These are phyloP conservation scores for Agrocybe praecox DNA, from an alignment of 768 basidiomycete species.

Conservation along the genomic window DNA sequence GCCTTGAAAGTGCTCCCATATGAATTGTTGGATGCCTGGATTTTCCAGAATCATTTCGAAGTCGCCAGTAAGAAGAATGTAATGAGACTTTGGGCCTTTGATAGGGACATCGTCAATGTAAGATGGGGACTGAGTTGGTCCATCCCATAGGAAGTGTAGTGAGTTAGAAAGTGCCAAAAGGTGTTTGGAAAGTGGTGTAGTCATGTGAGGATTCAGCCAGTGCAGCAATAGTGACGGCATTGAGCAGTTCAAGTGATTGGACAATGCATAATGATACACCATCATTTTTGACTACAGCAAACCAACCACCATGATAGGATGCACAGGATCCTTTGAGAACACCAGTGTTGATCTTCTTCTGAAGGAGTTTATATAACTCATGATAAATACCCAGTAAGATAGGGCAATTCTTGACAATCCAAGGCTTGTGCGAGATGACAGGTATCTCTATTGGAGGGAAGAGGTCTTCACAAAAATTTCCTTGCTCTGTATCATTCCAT, in stretches of 20 bases:
- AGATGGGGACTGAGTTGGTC: slow-evolving; percentile 18
- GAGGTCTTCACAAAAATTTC: too few species aligned
- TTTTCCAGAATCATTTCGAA: slow-evolving; percentile 25
- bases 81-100: too few species aligned
- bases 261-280: slow-evolving; percentile 32
- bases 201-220: slow-evolving; percentile 28
- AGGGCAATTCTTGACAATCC: slow-evolving; percentile 30
- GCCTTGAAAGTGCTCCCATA: slow-evolving; percentile 37
- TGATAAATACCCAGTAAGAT: slow-evolving; percentile 31
- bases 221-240: slow-evolving; percentile 32
- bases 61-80: too few species aligned
- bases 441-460: slow-evolving; percentile 28
- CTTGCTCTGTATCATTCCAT: too few species aligned
- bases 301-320: slow-evolving; percentile 39
- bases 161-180: slow-evolving; percentile 24
- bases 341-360: slow-evolving; percentile 36
- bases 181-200: slow-evolving; percentile 43
- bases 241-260: slow-evolving; percentile 39
- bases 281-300: slow-evolving; percentile 39
- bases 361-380: slow-evolving; percentile 32
- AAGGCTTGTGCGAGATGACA: slow-evolving; percentile 32
- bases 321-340: slow-evolving; percentile 41
- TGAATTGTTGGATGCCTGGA: slow-evolving; percentile 31
- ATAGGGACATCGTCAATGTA: too few species aligned
- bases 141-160: too few species aligned